Conservation (phyloP, 2,329 filamentous ascomycete genomes). For the Lanzia echinophila region DNA sequence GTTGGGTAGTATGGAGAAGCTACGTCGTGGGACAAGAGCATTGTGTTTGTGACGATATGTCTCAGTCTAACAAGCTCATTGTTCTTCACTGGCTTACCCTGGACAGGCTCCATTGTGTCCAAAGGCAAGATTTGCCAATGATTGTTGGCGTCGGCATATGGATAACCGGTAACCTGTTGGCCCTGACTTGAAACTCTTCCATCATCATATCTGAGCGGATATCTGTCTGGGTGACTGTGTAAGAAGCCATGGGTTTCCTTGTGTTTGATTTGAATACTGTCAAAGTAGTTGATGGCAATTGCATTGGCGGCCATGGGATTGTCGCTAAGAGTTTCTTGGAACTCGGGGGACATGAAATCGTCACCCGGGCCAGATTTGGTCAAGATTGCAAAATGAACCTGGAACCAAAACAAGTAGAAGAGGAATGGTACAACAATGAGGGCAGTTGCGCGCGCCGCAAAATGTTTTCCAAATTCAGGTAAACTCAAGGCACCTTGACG, state of each 20-base stretch:
- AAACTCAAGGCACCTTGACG: slow-evolving; percentile 74
- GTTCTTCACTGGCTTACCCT: slow-evolving; percentile 66
- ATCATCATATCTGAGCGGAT: slow-evolving; percentile 94
- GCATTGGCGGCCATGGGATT: slow-evolving; percentile 88
- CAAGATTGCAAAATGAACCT: slow-evolving; percentile 93
- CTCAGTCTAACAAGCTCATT: slow-evolving; percentile 81
- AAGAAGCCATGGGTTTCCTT: slow-evolving; percentile 97
- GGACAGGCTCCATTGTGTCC: slow-evolving; percentile 51
- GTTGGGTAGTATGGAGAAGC: slow-evolving; percentile 94
- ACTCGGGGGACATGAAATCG: slow-evolving; percentile 97
- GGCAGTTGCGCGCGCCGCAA: slow-evolving; percentile 76
- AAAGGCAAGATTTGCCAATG: slow-evolving; percentile 88
- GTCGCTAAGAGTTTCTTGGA: slow-evolving; percentile 94
- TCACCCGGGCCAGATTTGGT: slow-evolving; percentile 86
- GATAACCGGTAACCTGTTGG: slow-evolving; percentile 96
- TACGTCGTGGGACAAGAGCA: slow-evolving; percentile 91
- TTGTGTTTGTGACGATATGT: slow-evolving; percentile 77
- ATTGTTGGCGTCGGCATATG: slow-evolving; percentile 98
- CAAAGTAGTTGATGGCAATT: slow-evolving; percentile 81
- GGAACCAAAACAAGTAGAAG: slow-evolving; percentile 99
- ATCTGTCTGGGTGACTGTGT: slow-evolving; percentile 83
- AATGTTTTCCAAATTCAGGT: slow-evolving; percentile 79
- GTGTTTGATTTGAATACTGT: slow-evolving; percentile 80
- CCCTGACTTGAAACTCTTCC: slow-evolving; percentile 95
- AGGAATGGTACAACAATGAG: slow-evolving; percentile 89